Base-by-base conservation (phyloP, 306 rosid genomes). In the Lathyrus tuberosus region DNA sequence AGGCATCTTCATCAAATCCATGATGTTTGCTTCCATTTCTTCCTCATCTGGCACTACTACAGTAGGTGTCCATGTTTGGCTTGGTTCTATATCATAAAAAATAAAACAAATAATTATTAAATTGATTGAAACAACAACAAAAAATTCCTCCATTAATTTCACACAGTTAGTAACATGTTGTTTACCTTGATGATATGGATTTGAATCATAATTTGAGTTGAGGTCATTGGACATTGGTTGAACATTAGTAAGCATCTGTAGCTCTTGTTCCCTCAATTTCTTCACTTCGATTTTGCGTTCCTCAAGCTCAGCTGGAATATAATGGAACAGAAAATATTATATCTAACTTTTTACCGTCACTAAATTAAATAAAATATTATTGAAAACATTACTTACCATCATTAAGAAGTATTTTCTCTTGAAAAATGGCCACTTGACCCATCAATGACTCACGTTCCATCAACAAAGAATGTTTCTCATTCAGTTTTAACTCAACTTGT, bases 371-470 rank as follows among this genome's bases (percentile, higher is more conserved):
- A 3, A 51, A 51, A 16, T 17, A 15, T 72, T 15, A 33, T 6
- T 33, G 38, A 33, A 31, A 33, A 33, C 2, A 40, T 4, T 6
- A 4, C 14, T 71, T 56, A 89, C 96, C 87, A 1, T 84, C 76
- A 69, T 4, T 74, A 3, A 41, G 8, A 5, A 17, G 8, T 13
- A 11, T 64, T 41, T 28, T 31, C 0, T n/a, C 11, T 2, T 67
- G 17, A 67, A 14, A 61, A 72, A 41, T 51, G 5, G 66, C 17
- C 5, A 87, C 46, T 70, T 42, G 10, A n/a, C 65, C 52, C 5
- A 10, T 33, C 87, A 89, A 76, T 33, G 24, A 33, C 2, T 35
- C 54, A 6, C 73, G 49, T 81, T 89, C 88, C 78, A 54, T 12
- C 44, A 67, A 47, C 18, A 83, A 70, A 13, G 14, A 10, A 3